Conservation (phyloP, 2,329 filamentous ascomycete species). For the Hypoxylon sp. region DNA sequence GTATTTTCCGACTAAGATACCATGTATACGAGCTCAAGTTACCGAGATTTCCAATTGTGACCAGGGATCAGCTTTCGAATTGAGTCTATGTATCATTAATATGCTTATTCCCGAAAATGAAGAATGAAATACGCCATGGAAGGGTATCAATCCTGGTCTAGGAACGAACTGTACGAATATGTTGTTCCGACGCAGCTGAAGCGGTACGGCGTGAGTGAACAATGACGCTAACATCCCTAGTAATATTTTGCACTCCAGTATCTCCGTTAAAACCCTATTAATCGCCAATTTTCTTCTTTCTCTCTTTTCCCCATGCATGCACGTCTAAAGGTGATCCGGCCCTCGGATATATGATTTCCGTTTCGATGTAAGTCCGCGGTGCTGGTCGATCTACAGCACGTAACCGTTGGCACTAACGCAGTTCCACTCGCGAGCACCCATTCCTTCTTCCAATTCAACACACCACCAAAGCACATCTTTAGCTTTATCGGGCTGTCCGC, state of each 20-base stretch:
- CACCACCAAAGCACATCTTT: slow-evolving; percentile 98
- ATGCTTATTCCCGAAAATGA: slow-evolving; percentile 31
- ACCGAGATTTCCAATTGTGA: slow-evolving; percentile 12
- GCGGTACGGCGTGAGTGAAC: slow-evolving; percentile 24
- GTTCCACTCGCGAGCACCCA: slow-evolving; percentile 84
- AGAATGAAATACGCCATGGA: slow-evolving; percentile 41
- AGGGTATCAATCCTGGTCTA: slow-evolving; percentile 45
- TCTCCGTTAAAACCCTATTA: slow-evolving; percentile 25
- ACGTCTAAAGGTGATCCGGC: slow-evolving; percentile 10
- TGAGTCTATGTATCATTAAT: slow-evolving; percentile 46
- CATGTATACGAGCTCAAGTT: slow-evolving; percentile 3
- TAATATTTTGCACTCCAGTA: slow-evolving; percentile 26
- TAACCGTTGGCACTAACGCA: slow-evolving; percentile 78
- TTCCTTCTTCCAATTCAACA: slow-evolving; percentile 90
- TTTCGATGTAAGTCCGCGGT: slow-evolving; percentile 14
- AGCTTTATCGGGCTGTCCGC: slow-evolving; percentile 86
- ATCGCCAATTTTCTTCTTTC: slow-evolving; percentile 37
- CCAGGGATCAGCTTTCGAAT: slow-evolving; percentile 39
- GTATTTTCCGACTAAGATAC: slow-evolving; percentile 14
- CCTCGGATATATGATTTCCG: slow-evolving; percentile 14
- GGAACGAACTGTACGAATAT: slow-evolving; percentile 29
- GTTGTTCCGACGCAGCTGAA: slow-evolving; percentile 32
- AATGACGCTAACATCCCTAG: slow-evolving; percentile 30
- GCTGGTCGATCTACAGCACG: slow-evolving; percentile 63
- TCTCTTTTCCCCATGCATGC: slow-evolving; percentile 17